Percentiles rank a stretch among this genome's conserved stretches.
phyloP scores from a whole-genome alignment of 2,329 filamentous ascomycete genomes.

The Capronia epimyces region DNA sequence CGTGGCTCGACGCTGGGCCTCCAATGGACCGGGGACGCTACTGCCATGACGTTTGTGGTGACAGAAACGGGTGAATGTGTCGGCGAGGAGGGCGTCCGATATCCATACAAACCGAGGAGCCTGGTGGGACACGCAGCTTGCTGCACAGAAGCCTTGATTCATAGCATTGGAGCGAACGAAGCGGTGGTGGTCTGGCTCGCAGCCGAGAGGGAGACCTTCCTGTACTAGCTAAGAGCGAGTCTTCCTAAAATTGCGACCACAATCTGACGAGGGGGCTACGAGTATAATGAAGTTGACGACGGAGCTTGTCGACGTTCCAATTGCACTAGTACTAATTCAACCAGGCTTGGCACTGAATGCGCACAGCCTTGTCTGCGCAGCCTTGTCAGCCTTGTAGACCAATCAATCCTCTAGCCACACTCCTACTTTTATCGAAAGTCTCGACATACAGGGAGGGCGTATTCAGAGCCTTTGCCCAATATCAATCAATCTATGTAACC shows the following conservation, averaged over 20 bases:
- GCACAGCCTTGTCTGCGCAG: background rate
- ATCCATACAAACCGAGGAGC: constrained; percentile 37
- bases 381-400: background rate
- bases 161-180: constrained; percentile 24
- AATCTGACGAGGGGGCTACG: background rate
- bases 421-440: background rate
- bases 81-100: constrained; percentile 41
- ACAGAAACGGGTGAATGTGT: constrained; percentile 46
- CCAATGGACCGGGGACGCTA: constrained; percentile 57
- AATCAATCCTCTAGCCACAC: background rate
- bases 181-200: background rate
- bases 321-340: background rate
- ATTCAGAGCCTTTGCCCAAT: too few species aligned
- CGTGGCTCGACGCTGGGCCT: constrained; percentile 52
- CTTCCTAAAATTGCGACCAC: too few species aligned
- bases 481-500: too few species aligned
- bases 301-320: background rate
- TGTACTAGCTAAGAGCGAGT: background rate
- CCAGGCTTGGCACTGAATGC: background rate
- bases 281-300: too few species aligned
- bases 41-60: constrained; percentile 53
- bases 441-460: too few species aligned
- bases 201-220: background rate
- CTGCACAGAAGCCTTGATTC: constrained; percentile 20
- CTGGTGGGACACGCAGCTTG: constrained; percentile 21